Base-by-base conservation (phyloP, 1,284 basidiomycete species). In the Puccinia sorghi region DNA sequence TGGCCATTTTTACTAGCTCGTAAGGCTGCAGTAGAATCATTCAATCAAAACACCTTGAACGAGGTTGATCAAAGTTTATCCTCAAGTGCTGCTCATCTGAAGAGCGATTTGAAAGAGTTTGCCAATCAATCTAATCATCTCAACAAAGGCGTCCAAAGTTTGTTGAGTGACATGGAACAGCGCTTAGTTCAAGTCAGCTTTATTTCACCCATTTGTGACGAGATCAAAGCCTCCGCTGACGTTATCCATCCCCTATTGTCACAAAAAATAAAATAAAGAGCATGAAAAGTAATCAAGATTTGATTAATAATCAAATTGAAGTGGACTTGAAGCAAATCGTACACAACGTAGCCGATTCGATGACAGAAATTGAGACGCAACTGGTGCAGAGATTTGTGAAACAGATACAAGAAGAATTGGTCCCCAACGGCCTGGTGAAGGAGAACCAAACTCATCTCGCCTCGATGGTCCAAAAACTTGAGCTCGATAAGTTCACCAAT, bases 11-110 rank as follows among this genome's bases (percentile, higher is more conserved):
- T 13, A 2, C 11, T 43, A 72, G 77, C 48, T 72, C 70, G 77
- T 32, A 72, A 79, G 52, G 77, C 77, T 43, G 69, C 69, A 41
- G 77, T 72, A 32, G 77, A 79, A 43, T 50, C 70, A 3, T 63
- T 54, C 50, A 72, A 72, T 64, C 70, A 79, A 20, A 63, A 66
- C 50, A 72, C 69, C 2, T 72, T 72, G 41, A 79, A 64, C 41
- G 69, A 71, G 20, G 67, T 78, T 37, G 57, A 71, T 56, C 70
- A 67, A 56, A 66, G 61, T 64, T 54, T 79, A 59, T 39, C 67
- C 32, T 39, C 77, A 39, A 67, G 54, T 67, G 48, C 48, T 46
- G 27, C 57, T 1, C 22, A 79, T 20, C 37, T 72, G 15, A 59
- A 72, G 56, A 72, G 25, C 27, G 70, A 72, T 27, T 32, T 79